These are phyloP conservation scores for Cyclocybe cylindracea DNA, from an alignment of 768 basidiomycete species.

Conservation along the genomic window DNA sequence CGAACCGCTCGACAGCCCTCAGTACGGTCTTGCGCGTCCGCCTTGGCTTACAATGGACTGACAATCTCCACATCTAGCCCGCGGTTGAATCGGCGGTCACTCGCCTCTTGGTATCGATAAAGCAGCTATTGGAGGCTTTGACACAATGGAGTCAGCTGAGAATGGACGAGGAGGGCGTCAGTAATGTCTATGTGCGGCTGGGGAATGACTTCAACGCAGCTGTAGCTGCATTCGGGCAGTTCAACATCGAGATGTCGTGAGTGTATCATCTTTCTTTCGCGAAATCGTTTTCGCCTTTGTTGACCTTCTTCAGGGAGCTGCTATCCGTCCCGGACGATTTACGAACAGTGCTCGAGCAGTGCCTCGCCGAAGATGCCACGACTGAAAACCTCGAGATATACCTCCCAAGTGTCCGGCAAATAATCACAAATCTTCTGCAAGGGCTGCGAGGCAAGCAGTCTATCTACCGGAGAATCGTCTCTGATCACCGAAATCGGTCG, in stretches of 20 bases:
- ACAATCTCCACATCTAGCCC: slow-evolving; percentile 42
- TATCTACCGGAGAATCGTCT: slow-evolving; percentile 75
- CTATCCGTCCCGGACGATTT: slow-evolving; percentile 86
- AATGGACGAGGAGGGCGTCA: slow-evolving; percentile 79
- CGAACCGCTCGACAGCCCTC: slow-evolving; percentile 39
- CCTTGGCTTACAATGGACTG: background rate
- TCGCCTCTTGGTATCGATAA: slow-evolving; percentile 90
- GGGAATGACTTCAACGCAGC: slow-evolving; percentile 98
- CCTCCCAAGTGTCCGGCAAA: slow-evolving; percentile 86
- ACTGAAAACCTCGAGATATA: slow-evolving; percentile 84
- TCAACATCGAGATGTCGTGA: slow-evolving; percentile 90
- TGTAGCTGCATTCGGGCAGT: slow-evolving; percentile 82
- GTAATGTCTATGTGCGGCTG: slow-evolving; percentile 94
- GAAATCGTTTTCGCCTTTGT: background rate
- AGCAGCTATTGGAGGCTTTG: slow-evolving; percentile 88
- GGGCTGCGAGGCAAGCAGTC: slow-evolving; percentile 93
- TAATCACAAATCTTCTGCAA: slow-evolving; percentile 91
- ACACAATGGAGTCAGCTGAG: slow-evolving; percentile 80
- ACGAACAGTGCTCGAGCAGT: slow-evolving; percentile 84
- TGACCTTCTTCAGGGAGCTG: slow-evolving; percentile 65
- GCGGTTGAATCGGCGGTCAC: slow-evolving; percentile 92
- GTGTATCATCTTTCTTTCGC: slow-evolving; percentile 30
- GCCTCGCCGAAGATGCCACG: slow-evolving; percentile 88
- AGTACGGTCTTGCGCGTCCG: slow-evolving; percentile 26
- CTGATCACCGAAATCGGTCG: slow-evolving; percentile 59